phyloP scores from a whole-genome alignment of 345 rosid genomes.

The Bruguiera gymnorhiza region DNA sequence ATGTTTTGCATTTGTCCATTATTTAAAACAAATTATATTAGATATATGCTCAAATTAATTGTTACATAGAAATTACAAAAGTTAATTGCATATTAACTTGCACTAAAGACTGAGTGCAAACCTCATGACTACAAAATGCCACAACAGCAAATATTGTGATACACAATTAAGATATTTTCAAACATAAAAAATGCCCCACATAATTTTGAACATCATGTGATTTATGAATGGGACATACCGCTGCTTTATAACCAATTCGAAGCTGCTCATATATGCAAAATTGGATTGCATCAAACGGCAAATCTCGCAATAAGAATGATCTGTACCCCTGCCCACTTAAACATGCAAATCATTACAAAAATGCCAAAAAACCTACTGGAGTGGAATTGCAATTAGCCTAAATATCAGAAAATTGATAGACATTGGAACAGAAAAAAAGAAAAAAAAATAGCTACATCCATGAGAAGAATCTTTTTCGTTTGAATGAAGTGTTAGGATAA shows the following conservation, averaged over 20 bases:
- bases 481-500: neutral
- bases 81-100: too few relatives aligned
- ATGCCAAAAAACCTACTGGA: neutral
- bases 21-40: too few relatives aligned
- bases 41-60: too few relatives aligned
- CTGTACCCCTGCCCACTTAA: slow-evolving; percentile 67
- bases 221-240: slow-evolving; percentile 46
- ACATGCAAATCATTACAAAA: neutral
- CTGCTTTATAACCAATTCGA: slow-evolving; percentile 74
- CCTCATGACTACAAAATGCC: neutral
- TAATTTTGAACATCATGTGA: slow-evolving; percentile 4
- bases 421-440: too few relatives aligned
- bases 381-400: neutral
- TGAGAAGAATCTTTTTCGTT: too few relatives aligned
- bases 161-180: neutral
- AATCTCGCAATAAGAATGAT: slow-evolving; percentile 80
- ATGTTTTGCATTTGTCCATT: too few relatives aligned
- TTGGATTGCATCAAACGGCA: slow-evolving; percentile 95
- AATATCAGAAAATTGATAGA: neutral
- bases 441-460: too few relatives aligned
- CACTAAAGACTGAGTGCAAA: too few relatives aligned
- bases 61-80: too few relatives aligned
- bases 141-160: neutral
- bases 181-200: neutral
- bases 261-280: slow-evolving; percentile 97